A percentile compares a stretch with the other conserved stretches of the same genome.
Conservation (phyloP, 2,329 filamentous ascomycete genomes). For the Talaromyces marneffei region DNA sequence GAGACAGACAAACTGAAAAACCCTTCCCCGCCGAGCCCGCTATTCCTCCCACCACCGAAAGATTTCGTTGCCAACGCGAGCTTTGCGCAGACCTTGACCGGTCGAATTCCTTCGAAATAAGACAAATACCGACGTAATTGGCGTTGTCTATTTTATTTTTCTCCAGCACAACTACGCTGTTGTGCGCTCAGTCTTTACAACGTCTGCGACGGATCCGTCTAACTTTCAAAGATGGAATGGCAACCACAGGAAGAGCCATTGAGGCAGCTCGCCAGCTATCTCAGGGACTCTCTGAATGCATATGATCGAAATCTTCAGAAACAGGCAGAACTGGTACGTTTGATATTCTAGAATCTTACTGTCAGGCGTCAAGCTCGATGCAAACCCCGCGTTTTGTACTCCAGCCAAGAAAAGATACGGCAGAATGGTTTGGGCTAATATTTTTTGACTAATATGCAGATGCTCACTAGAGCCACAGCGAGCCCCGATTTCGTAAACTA, state of each 20-base stretch:
- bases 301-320: constrained; percentile 75
- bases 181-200: not conserved
- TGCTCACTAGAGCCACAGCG: constrained; percentile 81
- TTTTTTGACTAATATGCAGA: constrained; percentile 51
- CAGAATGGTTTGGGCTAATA: not conserved
- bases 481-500: constrained; percentile 97
- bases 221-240: constrained; percentile 67
- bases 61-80: constrained; percentile 3
- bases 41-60: constrained; percentile 9
- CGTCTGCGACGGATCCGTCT: constrained; percentile 10
- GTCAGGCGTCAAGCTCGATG: not conserved
- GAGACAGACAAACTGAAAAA: constrained; percentile 6
- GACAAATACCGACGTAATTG: not conserved
- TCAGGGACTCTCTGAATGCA: constrained; percentile 86
- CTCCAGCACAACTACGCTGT: not conserved
- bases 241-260: constrained; percentile 82
- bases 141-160: not conserved
- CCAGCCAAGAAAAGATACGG: not conserved
- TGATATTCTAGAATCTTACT: not conserved
- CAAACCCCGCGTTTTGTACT: not conserved
- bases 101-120: not conserved
- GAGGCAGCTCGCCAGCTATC: constrained; percentile 78
- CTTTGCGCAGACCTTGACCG: constrained; percentile 1
- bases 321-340: constrained; percentile 71
- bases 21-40: constrained; percentile 10